Evolutionary conservation across 352 stramenopile genomes (phyloP).

Genomic region (Globisporangium polare): DNA sequence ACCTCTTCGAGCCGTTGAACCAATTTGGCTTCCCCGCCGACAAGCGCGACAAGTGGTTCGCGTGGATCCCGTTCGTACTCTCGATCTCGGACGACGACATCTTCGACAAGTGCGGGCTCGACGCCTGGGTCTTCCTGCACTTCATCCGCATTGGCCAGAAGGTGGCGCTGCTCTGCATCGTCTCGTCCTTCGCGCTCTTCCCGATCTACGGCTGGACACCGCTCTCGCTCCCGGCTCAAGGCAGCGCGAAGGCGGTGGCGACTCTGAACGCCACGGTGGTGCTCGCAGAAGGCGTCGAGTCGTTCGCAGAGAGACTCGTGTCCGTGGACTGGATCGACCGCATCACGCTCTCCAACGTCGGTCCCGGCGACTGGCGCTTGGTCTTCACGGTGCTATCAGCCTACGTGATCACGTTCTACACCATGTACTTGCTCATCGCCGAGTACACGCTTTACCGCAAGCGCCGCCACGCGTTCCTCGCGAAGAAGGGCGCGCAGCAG

Average conservation of each 20-base stretch:
- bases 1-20: conserved; percentile 50
- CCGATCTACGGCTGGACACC: conserved; percentile 59
- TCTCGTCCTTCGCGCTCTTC: conserved; percentile 60
- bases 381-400: conserved; percentile 54
- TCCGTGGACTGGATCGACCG: conserved; percentile 55
- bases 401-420: conserved; percentile 44
- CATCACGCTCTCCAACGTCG: conserved; percentile 69
- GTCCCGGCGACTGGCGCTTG: conserved; percentile 53
- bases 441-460: conserved; percentile 41
- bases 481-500: conserved; percentile 51
- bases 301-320: conserved; percentile 27
- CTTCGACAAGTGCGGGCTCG: conserved; percentile 56
- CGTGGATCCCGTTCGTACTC: conserved; percentile 66
- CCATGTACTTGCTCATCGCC: conserved; percentile 50
- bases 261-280: conserved; percentile 21
- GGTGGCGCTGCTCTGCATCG: conserved; percentile 47
- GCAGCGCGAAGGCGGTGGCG: conserved; percentile 7
- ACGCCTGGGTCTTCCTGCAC: conserved; percentile 71
- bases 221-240: conserved; percentile 27
- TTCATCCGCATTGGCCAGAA: conserved; percentile 73
- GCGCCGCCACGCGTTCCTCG: conserved; percentile 22
- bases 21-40: conserved; percentile 32
- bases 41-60: conserved; percentile 30
- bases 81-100: conserved; percentile 50
- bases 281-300: conserved; percentile 18